These are phyloP conservation scores for Diaporthe aspalathi DNA, from an alignment of 2,329 filamentous ascomycete species.

Conservation along the genomic window DNA sequence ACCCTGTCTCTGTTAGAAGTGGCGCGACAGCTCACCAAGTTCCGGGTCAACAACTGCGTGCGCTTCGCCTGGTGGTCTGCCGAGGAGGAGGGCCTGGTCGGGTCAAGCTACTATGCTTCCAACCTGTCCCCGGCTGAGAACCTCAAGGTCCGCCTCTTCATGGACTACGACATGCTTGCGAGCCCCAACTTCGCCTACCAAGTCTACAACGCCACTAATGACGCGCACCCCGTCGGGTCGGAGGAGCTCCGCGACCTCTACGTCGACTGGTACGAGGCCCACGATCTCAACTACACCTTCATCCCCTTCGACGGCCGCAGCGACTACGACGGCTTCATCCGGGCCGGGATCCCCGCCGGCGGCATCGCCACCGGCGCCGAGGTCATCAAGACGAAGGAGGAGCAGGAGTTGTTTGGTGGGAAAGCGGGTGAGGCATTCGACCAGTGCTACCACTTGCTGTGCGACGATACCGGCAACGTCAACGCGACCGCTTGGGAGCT, in stretches of 20 bases:
- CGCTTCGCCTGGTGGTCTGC: slow-evolving; percentile 76
- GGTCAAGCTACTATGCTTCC: slow-evolving; percentile 71
- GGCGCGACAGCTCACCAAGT: slow-evolving; percentile 68
- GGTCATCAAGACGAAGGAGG: slow-evolving; percentile 76
- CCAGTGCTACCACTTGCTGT: slow-evolving; percentile 71
- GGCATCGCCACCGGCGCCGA: slow-evolving; percentile 84
- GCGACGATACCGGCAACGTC: slow-evolving; percentile 68
- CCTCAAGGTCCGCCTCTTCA: slow-evolving; percentile 71
- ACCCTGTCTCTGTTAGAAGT: slow-evolving; percentile 71
- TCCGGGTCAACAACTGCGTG: slow-evolving; percentile 72
- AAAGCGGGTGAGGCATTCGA: slow-evolving; percentile 70
- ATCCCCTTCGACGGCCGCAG: slow-evolving; percentile 83
- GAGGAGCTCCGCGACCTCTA: slow-evolving; percentile 77
- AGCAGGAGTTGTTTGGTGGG: slow-evolving; percentile 77
- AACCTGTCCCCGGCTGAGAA: slow-evolving; percentile 69
- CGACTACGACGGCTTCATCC: slow-evolving; percentile 83
- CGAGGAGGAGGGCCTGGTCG: slow-evolving; percentile 74
- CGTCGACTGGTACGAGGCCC: slow-evolving; percentile 71
- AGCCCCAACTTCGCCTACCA: slow-evolving; percentile 74
- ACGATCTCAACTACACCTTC: slow-evolving; percentile 74
- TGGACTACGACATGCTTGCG: slow-evolving; percentile 79
- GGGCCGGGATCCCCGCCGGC: slow-evolving; percentile 77
- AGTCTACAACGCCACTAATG: slow-evolving; percentile 79
- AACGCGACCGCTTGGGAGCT: slow-evolving; percentile 70
- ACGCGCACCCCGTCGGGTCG: slow-evolving; percentile 76